phyloP scores from a whole-genome alignment of 371 early-diverging fungal genomes.

The Actinomortierella ambigua region DNA sequence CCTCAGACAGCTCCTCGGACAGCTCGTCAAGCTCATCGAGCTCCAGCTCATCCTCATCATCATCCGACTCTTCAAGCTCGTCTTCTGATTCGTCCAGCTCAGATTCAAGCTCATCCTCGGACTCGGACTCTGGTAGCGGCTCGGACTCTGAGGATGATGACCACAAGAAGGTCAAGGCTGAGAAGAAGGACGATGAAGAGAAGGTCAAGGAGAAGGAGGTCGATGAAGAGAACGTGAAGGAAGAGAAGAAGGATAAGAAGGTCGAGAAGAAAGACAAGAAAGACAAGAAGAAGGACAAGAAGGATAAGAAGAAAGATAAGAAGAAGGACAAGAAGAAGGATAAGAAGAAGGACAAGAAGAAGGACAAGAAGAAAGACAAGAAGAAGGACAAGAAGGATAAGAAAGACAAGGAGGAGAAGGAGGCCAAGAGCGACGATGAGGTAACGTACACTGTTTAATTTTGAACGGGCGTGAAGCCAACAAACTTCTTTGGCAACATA shows the following conservation, averaged over 20 bases:
- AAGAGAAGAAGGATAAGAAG: constrained; percentile 32
- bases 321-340: constrained; percentile 35
- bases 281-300: not conserved
- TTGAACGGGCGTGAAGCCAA: no score
- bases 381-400: constrained; percentile 31
- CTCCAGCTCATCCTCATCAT: not conserved
- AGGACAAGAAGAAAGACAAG: constrained; percentile 32
- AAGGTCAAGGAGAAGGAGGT: constrained; percentile 32
- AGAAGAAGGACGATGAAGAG: constrained; percentile 10
- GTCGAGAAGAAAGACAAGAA: constrained; percentile 23
- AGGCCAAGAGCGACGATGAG: constrained; percentile 16
- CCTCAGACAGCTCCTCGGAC: constrained; percentile 50
- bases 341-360: constrained; percentile 15
- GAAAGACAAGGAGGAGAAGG: constrained; percentile 14
- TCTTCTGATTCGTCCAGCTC: constrained; percentile 2
- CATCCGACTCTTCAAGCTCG: not conserved
- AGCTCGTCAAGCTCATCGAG: no score
- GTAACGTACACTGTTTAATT: not conserved
- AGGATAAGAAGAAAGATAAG: no score
- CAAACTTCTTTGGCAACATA: no score
- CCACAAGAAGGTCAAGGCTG: constrained; percentile 2
- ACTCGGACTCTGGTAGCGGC: constrained; percentile 14
- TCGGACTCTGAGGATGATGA: constrained; percentile 12
- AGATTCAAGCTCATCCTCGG: constrained; percentile 10
- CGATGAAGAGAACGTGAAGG: constrained; percentile 23